A percentile compares a stretch with the other conserved stretches of the same genome.
These are phyloP conservation scores for Xylaria sp. DNA, from an alignment of 2,329 filamentous ascomycete genomes.

Conservation along the genomic window DNA sequence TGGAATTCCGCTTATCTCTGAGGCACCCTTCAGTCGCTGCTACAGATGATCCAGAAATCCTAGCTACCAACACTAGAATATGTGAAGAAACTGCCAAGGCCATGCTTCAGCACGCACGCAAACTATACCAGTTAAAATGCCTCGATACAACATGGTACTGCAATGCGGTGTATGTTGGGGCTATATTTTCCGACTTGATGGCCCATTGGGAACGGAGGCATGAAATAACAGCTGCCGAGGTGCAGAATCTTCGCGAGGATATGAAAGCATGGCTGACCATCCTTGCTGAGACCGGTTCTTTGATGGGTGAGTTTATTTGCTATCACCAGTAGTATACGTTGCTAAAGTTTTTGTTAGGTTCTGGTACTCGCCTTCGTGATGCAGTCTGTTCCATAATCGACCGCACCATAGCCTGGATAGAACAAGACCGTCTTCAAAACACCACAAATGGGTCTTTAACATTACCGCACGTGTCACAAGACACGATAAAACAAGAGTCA, in stretches of 20 bases:
- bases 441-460: constrained; percentile 39
- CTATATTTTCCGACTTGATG: constrained; percentile 78
- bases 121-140: constrained; percentile 72
- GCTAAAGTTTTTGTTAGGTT: constrained; percentile 52
- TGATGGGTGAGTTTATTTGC: constrained; percentile 68
- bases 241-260: constrained; percentile 70
- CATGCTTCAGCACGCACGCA: constrained; percentile 69
- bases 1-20: constrained; percentile 70
- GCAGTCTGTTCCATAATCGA: constrained; percentile 62
- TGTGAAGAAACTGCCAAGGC: constrained; percentile 74
- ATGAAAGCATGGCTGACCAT: constrained; percentile 77
- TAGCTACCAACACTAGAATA: constrained; percentile 71
- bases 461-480: constrained; percentile 43
- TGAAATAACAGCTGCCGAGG: constrained; percentile 66
- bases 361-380: constrained; percentile 56
- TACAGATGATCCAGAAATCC: constrained; percentile 64
- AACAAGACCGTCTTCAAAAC: constrained; percentile 59
- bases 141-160: constrained; percentile 85
- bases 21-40: constrained; percentile 71
- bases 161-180: constrained; percentile 75
- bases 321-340: not conserved
- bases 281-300: constrained; percentile 71
- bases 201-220: constrained; percentile 74
- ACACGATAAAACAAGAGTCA: constrained; percentile 49
- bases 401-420: constrained; percentile 64